These are phyloP conservation scores for Shiraia sp. DNA, from an alignment of 2,329 filamentous ascomycete genomes.

Conservation along the genomic window DNA sequence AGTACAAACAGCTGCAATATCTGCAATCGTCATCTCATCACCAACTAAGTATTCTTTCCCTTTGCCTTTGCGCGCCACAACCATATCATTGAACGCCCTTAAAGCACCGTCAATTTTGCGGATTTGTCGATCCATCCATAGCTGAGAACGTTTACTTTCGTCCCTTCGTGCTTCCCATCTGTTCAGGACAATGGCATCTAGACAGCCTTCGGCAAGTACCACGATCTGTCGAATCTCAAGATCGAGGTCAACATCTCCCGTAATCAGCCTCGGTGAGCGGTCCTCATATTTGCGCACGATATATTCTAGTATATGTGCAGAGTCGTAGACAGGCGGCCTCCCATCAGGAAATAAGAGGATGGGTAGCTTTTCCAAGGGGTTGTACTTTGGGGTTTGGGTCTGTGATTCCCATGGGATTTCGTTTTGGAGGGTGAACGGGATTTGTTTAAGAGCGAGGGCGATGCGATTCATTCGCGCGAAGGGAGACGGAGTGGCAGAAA, in stretches of 20 bases:
- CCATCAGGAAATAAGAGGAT: conserved; percentile 37
- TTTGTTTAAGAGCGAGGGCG: conserved; percentile 43
- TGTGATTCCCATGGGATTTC: conserved; percentile 50
- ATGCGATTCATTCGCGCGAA: conserved; percentile 51
- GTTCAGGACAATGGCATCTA: conserved; percentile 20
- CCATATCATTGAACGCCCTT: conserved; percentile 13
- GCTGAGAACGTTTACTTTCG: conserved; percentile 5
- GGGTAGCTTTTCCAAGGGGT: conserved; percentile 47
- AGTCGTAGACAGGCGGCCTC: conserved; percentile 16
- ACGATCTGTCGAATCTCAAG: conserved; percentile 18
- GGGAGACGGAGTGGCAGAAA: conserved; percentile 43
- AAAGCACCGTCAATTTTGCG: conserved; percentile 18
- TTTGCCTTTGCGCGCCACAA: conserved; percentile 2
- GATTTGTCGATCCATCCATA: conserved; percentile 16
- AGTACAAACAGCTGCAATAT: conserved; percentile 18
- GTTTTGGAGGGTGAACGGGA: conserved; percentile 47
- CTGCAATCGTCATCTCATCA: conserved; percentile 15
- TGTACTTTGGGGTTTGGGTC: conserved; percentile 45
- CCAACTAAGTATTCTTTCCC: conserved; percentile 16
- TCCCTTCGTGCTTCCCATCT: conserved; percentile 15
- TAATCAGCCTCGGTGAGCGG: conserved; percentile 10
- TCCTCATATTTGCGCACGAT: conserved; percentile 18
- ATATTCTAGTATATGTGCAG: conserved; percentile 20
- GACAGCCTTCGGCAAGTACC: conserved; percentile 13
- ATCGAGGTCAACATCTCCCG: conserved; percentile 10